phyloP scores from a whole-genome alignment of 2,329 filamentous ascomycete species.

The Ceratocystis harringtonii region DNA sequence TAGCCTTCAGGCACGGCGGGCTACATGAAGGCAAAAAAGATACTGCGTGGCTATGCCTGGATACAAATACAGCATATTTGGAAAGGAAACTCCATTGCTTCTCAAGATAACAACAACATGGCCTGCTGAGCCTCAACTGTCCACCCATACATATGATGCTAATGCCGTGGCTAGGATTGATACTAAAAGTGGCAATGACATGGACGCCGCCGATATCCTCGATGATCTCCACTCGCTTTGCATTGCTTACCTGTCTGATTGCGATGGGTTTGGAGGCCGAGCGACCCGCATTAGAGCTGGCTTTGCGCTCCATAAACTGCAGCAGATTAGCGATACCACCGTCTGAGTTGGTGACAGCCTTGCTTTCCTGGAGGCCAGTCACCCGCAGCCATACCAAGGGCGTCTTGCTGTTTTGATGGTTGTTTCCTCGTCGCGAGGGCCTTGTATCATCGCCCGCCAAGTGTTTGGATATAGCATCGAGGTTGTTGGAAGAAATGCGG shows the following conservation, averaged over 20 bases:
- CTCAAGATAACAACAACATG: background rate
- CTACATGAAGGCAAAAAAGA: slow-evolving; percentile 14
- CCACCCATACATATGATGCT: background rate
- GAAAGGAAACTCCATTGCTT: slow-evolving; percentile 5
- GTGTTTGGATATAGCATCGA: slow-evolving; percentile 32
- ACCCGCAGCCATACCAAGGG: slow-evolving; percentile 31
- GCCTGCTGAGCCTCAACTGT: background rate
- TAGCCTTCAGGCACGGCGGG: slow-evolving; percentile 5
- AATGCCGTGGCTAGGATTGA: no score
- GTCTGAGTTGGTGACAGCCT: slow-evolving; percentile 49
- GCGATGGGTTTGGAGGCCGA: slow-evolving; percentile 37
- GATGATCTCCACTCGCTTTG: background rate
- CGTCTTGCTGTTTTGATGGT: slow-evolving; percentile 11
- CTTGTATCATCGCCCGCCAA: slow-evolving; percentile 26
- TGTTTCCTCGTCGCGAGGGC: slow-evolving; percentile 17
- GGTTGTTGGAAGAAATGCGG: slow-evolving; percentile 24
- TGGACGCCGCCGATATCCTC: slow-evolving; percentile 24
- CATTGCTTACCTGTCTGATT: slow-evolving; percentile 62
- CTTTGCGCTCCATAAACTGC: slow-evolving; percentile 56
- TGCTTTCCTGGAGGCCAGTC: slow-evolving; percentile 51
- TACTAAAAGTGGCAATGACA: no score
- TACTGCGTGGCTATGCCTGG: slow-evolving; percentile 20
- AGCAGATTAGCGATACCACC: slow-evolving; percentile 51
- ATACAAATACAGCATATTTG: slow-evolving; percentile 23
- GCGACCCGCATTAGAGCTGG: slow-evolving; percentile 37